Evolutionary conservation across 1,139 yeast species (phyloP).

Genomic region (Tardiomyces blankii): DNA sequence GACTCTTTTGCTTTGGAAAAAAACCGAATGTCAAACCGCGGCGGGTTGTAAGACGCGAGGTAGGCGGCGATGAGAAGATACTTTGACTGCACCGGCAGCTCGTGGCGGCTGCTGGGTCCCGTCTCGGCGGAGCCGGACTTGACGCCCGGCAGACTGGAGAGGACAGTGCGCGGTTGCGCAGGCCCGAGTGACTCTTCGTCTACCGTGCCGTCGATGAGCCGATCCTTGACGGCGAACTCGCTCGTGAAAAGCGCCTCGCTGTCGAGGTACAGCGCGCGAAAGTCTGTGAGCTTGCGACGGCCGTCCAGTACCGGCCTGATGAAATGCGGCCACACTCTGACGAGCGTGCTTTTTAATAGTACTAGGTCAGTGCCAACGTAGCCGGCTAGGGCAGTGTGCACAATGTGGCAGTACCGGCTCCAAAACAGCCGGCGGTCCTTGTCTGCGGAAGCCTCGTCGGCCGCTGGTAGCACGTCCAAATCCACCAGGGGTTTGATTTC

Average conservation of each 20-base stretch:
- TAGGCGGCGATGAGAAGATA: conserved; percentile 57
- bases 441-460: neutral
- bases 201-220: conserved; percentile 9
- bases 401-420: neutral
- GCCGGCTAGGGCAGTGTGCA: neutral
- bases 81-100: conserved; percentile 45
- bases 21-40: conserved; percentile 45
- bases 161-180: neutral
- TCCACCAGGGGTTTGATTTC: conserved; percentile 7
- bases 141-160: neutral
- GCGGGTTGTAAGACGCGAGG: conserved; percentile 56
- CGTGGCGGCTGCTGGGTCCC: conserved; percentile 2
- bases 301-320: neutral
- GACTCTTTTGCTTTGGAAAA: conserved; percentile 51
- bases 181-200: conserved; percentile 3
- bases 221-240: conserved; percentile 29
- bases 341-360: neutral
- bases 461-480: neutral
- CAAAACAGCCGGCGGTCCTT: neutral
- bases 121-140: neutral
- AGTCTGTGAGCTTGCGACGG: neutral
- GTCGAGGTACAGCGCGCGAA: conserved; percentile 13
- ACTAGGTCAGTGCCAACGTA: neutral
- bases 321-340: neutral
- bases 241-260: conserved; percentile 32